Evolutionary conservation across 2,329 filamentous ascomycete species (phyloP).

Genomic region (Aureobasidium musti): DNA sequence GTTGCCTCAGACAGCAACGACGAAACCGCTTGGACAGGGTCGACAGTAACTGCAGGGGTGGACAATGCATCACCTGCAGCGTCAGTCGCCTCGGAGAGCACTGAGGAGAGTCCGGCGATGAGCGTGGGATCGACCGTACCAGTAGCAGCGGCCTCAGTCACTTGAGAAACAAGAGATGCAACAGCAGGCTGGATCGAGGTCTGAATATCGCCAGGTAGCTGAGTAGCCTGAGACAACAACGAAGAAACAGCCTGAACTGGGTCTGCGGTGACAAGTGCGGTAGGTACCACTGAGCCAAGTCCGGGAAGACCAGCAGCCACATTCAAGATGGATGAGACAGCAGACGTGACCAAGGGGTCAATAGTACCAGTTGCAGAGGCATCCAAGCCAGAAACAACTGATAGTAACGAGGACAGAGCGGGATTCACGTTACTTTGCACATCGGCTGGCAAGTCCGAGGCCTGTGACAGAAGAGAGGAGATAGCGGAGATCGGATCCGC

Average conservation of each 20-base stretch:
- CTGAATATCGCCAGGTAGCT: slow-evolving; percentile 4
- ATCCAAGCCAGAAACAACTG: neutral
- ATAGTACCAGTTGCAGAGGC: neutral
- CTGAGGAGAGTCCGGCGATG: neutral
- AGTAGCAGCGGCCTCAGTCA: neutral
- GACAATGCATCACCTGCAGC: neutral
- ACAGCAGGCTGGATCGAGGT: neutral
- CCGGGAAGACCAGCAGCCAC: neutral
- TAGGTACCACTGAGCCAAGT: neutral
- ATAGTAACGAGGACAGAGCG: neutral
- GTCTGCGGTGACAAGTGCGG: neutral
- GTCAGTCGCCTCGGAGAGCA: neutral
- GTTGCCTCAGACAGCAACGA: neutral
- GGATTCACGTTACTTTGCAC: neutral
- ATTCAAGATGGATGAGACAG: neutral
- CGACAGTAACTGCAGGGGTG: neutral
- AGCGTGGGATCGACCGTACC: neutral
- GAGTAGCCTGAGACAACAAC: neutral
- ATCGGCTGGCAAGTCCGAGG: neutral
- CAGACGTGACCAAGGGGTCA: neutral
- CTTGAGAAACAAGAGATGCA: neutral
- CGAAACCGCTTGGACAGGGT: neutral
- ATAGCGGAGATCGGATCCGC: neutral
- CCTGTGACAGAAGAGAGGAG: neutral
- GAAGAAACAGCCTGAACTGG: neutral